Conservation (phyloP, 1,139 yeast genomes). For the Lodderomyces oxycetoniae region DNA sequence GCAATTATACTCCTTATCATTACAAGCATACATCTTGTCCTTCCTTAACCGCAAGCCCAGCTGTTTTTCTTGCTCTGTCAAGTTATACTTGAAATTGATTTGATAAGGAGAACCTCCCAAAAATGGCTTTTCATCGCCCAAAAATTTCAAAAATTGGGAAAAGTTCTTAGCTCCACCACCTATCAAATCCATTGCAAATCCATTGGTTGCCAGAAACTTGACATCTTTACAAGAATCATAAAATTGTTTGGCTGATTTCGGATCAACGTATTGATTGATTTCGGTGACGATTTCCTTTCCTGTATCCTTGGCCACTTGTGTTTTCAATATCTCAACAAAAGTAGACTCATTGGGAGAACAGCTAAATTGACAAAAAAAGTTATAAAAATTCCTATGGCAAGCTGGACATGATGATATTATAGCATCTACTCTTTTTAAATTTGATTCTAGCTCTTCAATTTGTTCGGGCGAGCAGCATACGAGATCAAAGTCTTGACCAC, state of each 20-base stretch:
- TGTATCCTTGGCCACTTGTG: constrained; percentile 47
- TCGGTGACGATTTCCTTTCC: constrained; percentile 65
- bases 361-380: constrained; percentile 82
- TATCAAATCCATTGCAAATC: constrained; percentile 92
- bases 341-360: constrained; percentile 82
- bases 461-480: constrained; percentile 44
- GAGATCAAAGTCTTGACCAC: constrained; percentile 51
- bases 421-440: constrained; percentile 70
- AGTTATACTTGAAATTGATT: constrained; percentile 63
- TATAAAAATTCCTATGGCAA: constrained; percentile 78
- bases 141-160: constrained; percentile 68
- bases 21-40: constrained; percentile 50
- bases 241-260: constrained; percentile 56
- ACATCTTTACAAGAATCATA: constrained; percentile 85
- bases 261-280: constrained; percentile 58
- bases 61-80: constrained; percentile 12
- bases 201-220: constrained; percentile 91
- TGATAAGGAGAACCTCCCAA: constrained; percentile 96
- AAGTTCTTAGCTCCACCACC: constrained; percentile 92
- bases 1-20: constrained; percentile 64
- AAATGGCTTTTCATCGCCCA: constrained; percentile 91
- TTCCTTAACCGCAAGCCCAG: constrained; percentile 22
- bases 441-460: constrained; percentile 33
- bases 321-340: constrained; percentile 64
- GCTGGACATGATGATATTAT: constrained; percentile 93